Evolutionary conservation across 306 rosid genomes (phyloP).

Genomic region (Fagus crenata): DNA sequence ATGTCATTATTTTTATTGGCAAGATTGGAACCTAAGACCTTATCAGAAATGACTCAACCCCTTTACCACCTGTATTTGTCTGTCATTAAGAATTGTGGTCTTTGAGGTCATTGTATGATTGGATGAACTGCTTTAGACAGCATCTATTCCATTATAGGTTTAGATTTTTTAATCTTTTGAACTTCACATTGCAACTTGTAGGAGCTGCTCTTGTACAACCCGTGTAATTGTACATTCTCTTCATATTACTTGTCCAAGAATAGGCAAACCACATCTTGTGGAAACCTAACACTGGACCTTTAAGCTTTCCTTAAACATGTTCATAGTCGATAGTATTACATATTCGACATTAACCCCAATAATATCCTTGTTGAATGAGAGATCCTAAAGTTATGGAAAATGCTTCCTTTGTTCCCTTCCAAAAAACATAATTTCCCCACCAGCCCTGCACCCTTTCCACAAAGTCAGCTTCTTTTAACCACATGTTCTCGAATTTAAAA

Average conservation of each 20-base stretch:
- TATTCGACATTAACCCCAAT: background rate
- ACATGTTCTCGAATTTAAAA: no score
- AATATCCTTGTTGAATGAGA: background rate
- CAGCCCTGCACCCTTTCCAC: no score
- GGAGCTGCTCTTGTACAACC: background rate
- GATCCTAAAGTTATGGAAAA: background rate
- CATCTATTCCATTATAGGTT: background rate
- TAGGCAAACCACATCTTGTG: background rate
- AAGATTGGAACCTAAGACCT: background rate
- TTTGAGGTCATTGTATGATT: background rate
- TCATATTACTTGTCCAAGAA: background rate
- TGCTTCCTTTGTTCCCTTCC: background rate
- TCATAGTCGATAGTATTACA: background rate
- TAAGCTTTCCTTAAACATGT: background rate
- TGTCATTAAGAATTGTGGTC: background rate
- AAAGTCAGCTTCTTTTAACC: no score
- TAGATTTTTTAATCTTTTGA: slow-evolving; percentile 6
- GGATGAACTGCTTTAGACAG: background rate
- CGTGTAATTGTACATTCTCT: background rate
- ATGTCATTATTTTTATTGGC: background rate
- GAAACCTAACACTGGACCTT: background rate
- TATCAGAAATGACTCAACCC: background rate
- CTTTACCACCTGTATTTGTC: background rate
- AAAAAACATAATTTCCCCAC: no score
- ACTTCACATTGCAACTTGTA: background rate